A percentile compares a stretch with the other conserved stretches of the same genome.
Conservation (phyloP, 2,329 filamentous ascomycete genomes). For the Colletotrichum somersetense region DNA sequence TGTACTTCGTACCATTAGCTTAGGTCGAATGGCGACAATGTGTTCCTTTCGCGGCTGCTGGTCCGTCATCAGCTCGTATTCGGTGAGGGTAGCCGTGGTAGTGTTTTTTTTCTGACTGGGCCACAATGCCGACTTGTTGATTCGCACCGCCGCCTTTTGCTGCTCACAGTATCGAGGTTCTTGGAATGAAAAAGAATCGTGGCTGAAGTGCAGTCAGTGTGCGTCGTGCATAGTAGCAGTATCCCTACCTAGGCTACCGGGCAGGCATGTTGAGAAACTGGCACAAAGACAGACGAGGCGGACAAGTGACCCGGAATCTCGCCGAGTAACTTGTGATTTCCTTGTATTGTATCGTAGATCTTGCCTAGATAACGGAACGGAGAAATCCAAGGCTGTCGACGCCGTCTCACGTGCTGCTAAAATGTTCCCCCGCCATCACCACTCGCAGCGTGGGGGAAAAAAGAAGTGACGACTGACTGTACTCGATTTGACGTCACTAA, state of each 20-base stretch:
- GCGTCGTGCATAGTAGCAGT: neutral
- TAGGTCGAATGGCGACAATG: neutral
- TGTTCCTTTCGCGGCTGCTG: neutral
- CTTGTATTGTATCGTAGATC: slow-evolving; percentile 1
- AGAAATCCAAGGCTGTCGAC: slow-evolving; percentile 27
- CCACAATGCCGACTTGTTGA: neutral
- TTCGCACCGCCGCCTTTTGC: slow-evolving; percentile 20
- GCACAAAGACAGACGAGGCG: slow-evolving; percentile 13
- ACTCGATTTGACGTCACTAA: slow-evolving; percentile 29
- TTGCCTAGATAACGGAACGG: neutral
- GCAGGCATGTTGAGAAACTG: neutral
- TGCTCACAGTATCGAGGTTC: slow-evolving; percentile 3
- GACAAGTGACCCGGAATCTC: slow-evolving; percentile 18
- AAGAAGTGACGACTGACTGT: slow-evolving; percentile 2
- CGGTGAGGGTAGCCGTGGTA: neutral
- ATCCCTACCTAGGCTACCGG: too few relatives aligned
- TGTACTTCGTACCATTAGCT: neutral
- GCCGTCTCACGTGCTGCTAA: slow-evolving; percentile 19
- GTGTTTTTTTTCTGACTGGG: slow-evolving; percentile 10
- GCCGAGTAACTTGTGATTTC: neutral
- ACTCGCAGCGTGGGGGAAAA: neutral
- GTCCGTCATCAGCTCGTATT: slow-evolving; percentile 6
- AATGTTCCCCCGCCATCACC: neutral
- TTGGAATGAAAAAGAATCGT: neutral
- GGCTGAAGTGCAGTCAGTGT: neutral